These are phyloP conservation scores for Globisporangium orthogonon DNA, from an alignment of 352 stramenopile genomes.

Conservation along the genomic window DNA sequence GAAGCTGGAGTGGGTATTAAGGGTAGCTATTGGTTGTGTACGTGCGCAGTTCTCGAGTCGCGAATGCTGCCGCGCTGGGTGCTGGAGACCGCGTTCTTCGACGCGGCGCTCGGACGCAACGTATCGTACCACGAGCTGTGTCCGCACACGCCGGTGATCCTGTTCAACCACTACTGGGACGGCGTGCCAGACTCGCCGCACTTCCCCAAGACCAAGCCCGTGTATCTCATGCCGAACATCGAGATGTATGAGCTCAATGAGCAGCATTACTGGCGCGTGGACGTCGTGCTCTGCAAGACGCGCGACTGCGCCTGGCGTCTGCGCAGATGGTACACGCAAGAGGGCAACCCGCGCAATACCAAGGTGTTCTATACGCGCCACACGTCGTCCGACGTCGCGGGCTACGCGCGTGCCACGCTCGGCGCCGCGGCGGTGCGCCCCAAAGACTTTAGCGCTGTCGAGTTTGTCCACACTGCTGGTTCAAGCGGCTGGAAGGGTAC, in stretches of 20 bases:
- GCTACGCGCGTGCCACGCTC: conserved; percentile 18
- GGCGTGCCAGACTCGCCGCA: conserved; percentile 13
- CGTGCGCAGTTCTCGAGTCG: conserved; percentile 25
- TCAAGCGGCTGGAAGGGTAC: conserved; percentile 41
- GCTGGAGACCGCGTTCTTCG: conserved; percentile 27
- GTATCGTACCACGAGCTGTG: conserved; percentile 52
- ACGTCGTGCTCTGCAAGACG: conserved; percentile 55
- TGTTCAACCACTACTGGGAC: conserved; percentile 63
- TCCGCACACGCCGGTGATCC: conserved; percentile 32
- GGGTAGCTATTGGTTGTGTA: conserved; percentile 1
- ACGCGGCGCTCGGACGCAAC: conserved; percentile 13
- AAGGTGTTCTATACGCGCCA: conserved; percentile 45
- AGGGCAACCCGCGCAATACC: conserved; percentile 37
- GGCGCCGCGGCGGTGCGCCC: conserved; percentile 8
- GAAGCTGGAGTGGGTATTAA: too few species aligned
- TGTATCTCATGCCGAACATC: conserved; percentile 51
- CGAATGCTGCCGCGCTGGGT: conserved; percentile 42
- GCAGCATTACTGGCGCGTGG: conserved; percentile 31
- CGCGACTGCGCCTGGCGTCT: conserved; percentile 5
- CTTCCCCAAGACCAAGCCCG: conserved; percentile 29
- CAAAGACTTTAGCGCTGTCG: conserved; percentile 35
- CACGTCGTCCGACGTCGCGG: conserved; percentile 40
- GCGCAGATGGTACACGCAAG: conserved; percentile 38
- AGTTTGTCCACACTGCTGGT: conserved; percentile 40
- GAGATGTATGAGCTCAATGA: conserved; percentile 51